Conservation (phyloP, 75 land plant genomes). For the Cupressus sempervirens region DNA sequence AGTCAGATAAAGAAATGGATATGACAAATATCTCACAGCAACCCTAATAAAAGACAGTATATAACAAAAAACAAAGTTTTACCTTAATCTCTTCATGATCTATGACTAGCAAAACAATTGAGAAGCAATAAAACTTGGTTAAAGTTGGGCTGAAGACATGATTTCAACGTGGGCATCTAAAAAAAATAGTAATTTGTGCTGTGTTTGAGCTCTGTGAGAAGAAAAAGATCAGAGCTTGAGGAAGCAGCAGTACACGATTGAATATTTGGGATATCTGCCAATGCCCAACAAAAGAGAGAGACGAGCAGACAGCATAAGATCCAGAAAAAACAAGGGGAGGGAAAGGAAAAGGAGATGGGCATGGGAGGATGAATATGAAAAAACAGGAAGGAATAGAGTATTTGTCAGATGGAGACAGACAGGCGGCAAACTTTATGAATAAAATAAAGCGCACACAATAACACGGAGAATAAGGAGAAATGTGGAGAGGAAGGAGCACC, state of each 20-base stretch:
- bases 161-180: not conserved
- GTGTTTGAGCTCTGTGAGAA: not conserved
- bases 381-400: not conserved
- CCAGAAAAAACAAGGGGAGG: not conserved
- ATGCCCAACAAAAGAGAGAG: constrained; percentile 1
- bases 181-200: not conserved
- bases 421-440: not conserved
- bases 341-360: not conserved
- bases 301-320: not conserved
- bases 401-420: constrained; percentile 10
- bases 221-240: not conserved
- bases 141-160: not conserved
- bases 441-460: not conserved
- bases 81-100: too few species aligned
- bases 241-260: not conserved
- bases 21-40: not conserved
- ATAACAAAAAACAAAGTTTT: not conserved
- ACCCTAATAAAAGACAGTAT: not conserved
- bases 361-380: not conserved
- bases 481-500: not conserved
- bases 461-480: not conserved
- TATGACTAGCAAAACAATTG: not conserved
- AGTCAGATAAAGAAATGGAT: not conserved
- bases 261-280: not conserved
- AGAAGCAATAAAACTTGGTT: not conserved